Evolutionary conservation across 2,329 filamentous ascomycete species (phyloP).

Genomic region (Tolypocladium endophyticum): DNA sequence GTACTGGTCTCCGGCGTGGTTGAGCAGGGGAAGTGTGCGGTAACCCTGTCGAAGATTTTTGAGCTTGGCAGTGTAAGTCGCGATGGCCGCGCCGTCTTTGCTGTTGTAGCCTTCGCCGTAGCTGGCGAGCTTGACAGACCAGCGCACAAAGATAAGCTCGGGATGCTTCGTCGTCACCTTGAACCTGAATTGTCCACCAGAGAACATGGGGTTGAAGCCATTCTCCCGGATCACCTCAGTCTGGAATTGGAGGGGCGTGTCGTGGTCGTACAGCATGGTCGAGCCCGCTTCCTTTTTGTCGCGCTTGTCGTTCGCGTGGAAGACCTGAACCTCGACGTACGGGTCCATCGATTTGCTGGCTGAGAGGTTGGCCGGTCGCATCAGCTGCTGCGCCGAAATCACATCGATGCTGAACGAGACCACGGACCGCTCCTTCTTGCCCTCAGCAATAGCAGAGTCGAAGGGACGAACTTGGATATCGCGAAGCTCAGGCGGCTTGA

Average conservation of each 20-base stretch:
- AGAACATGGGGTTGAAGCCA: conserved; percentile 83
- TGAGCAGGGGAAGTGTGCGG: conserved; percentile 81
- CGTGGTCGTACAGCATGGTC: conserved; percentile 31
- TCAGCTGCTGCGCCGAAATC: conserved; percentile 90
- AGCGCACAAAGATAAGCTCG: conserved; percentile 85
- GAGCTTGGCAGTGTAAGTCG: conserved; percentile 88
- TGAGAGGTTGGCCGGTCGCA: conserved; percentile 66
- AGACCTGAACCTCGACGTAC: conserved; percentile 90
- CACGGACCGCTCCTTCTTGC: conserved; percentile 68
- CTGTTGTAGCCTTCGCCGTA: conserved; percentile 59
- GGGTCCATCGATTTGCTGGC: conserved; percentile 71
- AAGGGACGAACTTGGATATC: conserved; percentile 50
- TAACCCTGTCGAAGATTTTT: conserved; percentile 84
- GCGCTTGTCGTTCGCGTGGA: conserved; percentile 84
- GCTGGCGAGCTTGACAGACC: conserved; percentile 78
- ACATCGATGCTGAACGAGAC: conserved; percentile 80
- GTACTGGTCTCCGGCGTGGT: conserved; percentile 83
- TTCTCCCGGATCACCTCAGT: conserved; percentile 79
- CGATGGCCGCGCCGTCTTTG: conserved; percentile 53
- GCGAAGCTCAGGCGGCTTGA: conserved; percentile 82
- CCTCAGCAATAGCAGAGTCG: conserved; percentile 38
- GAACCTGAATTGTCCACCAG: conserved; percentile 64
- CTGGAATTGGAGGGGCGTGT: conserved; percentile 62
- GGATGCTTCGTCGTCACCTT: conserved; percentile 88
- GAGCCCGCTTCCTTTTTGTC: conserved; percentile 72